A percentile compares a stretch with the other conserved stretches of the same genome.
Conservation (phyloP, 345 rosid genomes). For the Lumnitzera racemosa region DNA sequence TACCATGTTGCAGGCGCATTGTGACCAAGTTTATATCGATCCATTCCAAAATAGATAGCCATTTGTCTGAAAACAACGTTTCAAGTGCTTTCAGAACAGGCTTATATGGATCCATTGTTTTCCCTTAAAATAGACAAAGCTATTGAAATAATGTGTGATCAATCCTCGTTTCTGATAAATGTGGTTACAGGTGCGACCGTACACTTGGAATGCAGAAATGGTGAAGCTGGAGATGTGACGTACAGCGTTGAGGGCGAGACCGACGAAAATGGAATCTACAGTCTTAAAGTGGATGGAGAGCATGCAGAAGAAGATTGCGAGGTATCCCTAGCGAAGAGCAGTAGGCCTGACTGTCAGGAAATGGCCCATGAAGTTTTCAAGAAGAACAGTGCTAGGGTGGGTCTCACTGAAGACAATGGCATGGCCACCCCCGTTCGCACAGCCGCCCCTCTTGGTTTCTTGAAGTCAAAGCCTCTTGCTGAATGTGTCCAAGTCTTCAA, state of each 20-base stretch:
- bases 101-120: too few species aligned
- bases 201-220: constrained; percentile 47
- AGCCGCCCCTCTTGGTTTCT: constrained; percentile 61
- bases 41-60: too few species aligned
- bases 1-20: too few species aligned
- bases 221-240: constrained; percentile 25
- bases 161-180: constrained; percentile 1
- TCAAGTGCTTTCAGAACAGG: too few species aligned
- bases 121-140: too few species aligned
- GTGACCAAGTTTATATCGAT: too few species aligned
- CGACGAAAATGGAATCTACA: constrained; percentile 35
- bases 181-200: constrained; percentile 41
- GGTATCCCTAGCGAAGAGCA: constrained; percentile 32
- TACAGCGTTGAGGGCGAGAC: constrained; percentile 33
- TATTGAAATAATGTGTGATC: too few species aligned
- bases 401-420: constrained; percentile 46
- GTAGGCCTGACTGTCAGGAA: constrained; percentile 39
- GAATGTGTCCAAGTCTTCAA: constrained; percentile 37
- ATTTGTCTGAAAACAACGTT: too few species aligned
- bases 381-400: constrained; percentile 35
- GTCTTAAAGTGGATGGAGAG: constrained; percentile 42
- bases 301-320: constrained; percentile 71
- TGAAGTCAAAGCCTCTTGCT: constrained; percentile 34
- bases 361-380: constrained; percentile 22
- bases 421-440: constrained; percentile 23